Base-by-base conservation (phyloP, 768 basidiomycete species). In the Kwoniella sp. region DNA sequence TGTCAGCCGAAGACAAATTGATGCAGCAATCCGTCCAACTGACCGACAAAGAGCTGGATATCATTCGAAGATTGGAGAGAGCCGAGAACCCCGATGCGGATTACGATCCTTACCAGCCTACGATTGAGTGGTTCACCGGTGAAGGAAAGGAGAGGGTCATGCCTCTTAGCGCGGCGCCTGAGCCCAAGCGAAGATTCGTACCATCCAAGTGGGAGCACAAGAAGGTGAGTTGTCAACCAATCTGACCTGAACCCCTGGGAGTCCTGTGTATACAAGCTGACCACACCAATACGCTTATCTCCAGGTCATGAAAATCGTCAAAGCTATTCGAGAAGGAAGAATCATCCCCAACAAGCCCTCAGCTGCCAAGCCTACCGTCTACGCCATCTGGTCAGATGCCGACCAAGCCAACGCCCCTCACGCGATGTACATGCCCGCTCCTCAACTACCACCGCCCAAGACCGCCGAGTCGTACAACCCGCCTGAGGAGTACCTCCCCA, bases 171-270 rank as follows among this genome's bases (percentile, higher is more conserved):
- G 87, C 87, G 29, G 90, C 90, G 26, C 91, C 93, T 1, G 93
- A 98, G 78, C 96, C 96, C 21, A 99, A 99, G 81, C 86, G 92
- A 58, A 86, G 96, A 51, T 99, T 94, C 88, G 85, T 97, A 13
- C 92, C 94, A 15, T 95, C 92, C 82, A 98, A 94, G 83, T 99
- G 96, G 96, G 96, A 98, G 82, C 97, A 96, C 81, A 88, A 96
- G 85, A 99, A 99, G 86, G 94, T 92, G 73, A 58, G 77, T 63
- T 6, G 33, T 46, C 52, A 22, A 12, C 3, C 29, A n/a, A 12
- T 27, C 47, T n/a, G n/a, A n/a, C n/a, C n/a, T n/a, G n/a, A n/a
- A n/a, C n/a, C n/a, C n/a, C n/a, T n/a, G 5, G 25, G 46, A 22
- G 19, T 19, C 29, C 7, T 33, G 7, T 17, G 46, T 25, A 19